Conservation (phyloP, 495 filamentous ascomycete species). For the Podospora didyma region DNA sequence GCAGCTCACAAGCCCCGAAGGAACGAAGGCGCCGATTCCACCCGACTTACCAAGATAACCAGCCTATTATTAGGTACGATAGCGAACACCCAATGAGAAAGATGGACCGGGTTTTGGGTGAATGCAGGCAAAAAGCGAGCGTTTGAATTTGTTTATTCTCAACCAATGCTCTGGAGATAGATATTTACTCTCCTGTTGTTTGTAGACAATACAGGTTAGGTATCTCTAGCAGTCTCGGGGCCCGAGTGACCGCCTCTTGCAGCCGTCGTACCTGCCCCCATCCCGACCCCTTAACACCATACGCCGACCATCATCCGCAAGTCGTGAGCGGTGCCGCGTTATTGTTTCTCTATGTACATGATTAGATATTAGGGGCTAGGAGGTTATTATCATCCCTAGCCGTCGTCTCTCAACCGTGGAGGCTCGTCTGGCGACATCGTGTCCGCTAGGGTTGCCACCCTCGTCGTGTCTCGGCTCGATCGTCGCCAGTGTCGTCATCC, state of each 20-base stretch:
- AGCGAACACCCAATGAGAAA: background rate
- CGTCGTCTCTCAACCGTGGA: constrained; percentile 4
- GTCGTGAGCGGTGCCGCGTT: background rate
- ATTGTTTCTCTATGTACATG: constrained; percentile 23
- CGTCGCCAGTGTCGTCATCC: background rate
- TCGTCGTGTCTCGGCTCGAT: background rate
- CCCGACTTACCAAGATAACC: too few species aligned
- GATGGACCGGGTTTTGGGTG: background rate
- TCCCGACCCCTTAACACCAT: background rate
- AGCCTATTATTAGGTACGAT: too few species aligned
- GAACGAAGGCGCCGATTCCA: too few species aligned
- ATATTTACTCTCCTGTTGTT: too few species aligned
- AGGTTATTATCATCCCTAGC: constrained; percentile 17
- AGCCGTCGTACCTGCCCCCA: too few species aligned
- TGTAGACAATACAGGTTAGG: too few species aligned
- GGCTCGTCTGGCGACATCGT: background rate
- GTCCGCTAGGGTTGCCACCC: background rate
- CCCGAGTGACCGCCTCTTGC: too few species aligned
- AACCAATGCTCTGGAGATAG: too few species aligned
- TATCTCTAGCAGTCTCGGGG: too few species aligned
- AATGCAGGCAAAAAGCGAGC: background rate
- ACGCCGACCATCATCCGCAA: background rate
- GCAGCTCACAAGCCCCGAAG: too few species aligned
- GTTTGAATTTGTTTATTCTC: too few species aligned
- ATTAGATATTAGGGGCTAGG: constrained; percentile 33